These are phyloP conservation scores for Paramecium bursaria DNA, from an alignment of 73 alveolate species.

Conservation along the genomic window DNA sequence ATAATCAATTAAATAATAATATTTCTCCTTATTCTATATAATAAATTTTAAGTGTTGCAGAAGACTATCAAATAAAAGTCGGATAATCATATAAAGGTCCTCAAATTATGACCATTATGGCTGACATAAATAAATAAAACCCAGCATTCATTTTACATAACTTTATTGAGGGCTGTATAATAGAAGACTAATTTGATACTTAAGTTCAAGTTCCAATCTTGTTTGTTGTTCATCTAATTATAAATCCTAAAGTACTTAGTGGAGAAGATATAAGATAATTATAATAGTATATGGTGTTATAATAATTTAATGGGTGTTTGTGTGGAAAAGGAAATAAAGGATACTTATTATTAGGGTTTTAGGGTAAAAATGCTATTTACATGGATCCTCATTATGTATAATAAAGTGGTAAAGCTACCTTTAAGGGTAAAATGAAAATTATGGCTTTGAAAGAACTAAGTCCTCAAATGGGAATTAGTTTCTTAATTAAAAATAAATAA, in stretches of 20 bases:
- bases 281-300: neutral
- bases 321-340: constrained; percentile 24
- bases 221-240: constrained; percentile 22
- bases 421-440: neutral
- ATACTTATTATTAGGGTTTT: constrained; percentile 21
- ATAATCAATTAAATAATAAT: neutral
- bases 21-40: constrained; percentile 33
- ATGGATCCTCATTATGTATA: constrained; percentile 59
- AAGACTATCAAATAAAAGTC: neutral
- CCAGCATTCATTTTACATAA: neutral
- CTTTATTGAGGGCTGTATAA: constrained; percentile 13
- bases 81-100: constrained; percentile 60
- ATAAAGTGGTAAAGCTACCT: neutral
- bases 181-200: constrained; percentile 6
- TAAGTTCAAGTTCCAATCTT: neutral
- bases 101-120: constrained; percentile 6
- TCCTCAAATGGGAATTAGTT: constrained; percentile 9
- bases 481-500: neutral
- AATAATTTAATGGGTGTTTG: constrained; percentile 35
- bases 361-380: neutral
- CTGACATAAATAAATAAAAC: neutral
- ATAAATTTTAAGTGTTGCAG: constrained; percentile 11
- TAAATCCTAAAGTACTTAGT: neutral
- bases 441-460: neutral
- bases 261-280: neutral